These are phyloP conservation scores for Incumbomyces lentus DNA, from an alignment of 2,329 filamentous ascomycete genomes.

Conservation along the genomic window DNA sequence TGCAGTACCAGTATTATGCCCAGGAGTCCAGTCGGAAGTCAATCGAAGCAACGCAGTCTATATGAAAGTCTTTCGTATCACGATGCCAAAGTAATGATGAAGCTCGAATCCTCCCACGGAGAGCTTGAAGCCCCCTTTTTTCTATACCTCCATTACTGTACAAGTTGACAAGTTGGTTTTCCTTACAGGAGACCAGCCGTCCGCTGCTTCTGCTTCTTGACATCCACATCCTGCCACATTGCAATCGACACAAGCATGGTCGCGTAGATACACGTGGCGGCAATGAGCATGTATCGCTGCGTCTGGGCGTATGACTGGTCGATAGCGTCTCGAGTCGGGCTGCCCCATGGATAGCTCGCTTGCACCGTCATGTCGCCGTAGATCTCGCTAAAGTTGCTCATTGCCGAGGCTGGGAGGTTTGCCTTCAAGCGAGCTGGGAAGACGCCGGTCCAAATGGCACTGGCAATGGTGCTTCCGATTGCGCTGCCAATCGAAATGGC, in stretches of 20 bases:
- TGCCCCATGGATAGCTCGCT: background rate
- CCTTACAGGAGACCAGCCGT: background rate
- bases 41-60: too few species aligned
- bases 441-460: slow-evolving; percentile 47
- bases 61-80: too few species aligned
- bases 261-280: background rate
- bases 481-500: slow-evolving; percentile 36
- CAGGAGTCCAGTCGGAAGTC: too few species aligned
- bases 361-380: background rate
- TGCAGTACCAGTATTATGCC: too few species aligned
- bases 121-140: too few species aligned
- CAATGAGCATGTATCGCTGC: background rate
- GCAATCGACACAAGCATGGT: background rate
- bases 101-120: too few species aligned
- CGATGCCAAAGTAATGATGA: too few species aligned
- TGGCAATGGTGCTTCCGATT: slow-evolving; percentile 42
- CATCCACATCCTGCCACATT: slow-evolving; percentile 38
- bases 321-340: background rate
- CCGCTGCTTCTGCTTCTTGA: slow-evolving; percentile 27
- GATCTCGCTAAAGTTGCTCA: background rate
- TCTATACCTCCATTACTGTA: too few species aligned
- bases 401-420: slow-evolving; percentile 27
- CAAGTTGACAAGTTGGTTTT: too few species aligned
- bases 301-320: background rate
- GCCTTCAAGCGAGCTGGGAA: slow-evolving; percentile 37